Base-by-base conservation (phyloP, 257 asterid species). In the Nicotiana tabacum region DNA sequence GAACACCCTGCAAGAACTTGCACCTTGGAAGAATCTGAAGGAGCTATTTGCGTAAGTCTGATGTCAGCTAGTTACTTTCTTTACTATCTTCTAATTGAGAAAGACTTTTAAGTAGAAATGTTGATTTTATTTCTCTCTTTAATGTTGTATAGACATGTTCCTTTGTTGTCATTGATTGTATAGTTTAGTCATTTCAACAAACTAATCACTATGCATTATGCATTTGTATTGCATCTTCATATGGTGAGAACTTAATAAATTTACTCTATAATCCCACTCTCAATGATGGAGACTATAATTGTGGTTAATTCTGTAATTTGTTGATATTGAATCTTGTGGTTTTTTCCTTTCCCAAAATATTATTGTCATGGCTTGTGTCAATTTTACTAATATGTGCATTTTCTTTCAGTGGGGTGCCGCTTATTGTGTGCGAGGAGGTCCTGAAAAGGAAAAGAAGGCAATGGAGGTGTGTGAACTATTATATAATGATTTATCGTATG, bases 1-100 rank as follows among this genome's bases (percentile, higher is more conserved):
- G 94, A 96, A 87, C 92, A 87, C 81, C 99, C 99, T 60, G 98
- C 99, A n/a, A 89, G 99, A 91, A 96, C 98, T 83, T 94, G 98
- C 93, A 94, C 99, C 76, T 88, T 96, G 92, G 98, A 96, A 90
- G 85, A 90, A 86, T 17, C 48, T 1, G 83, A 90, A 66, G 98
- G 95, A 82, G 83, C 93, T 48, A 64, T 94, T 58, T 94, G 98
- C 83, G 99, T 95, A 90, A 90, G 99, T 91, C 2, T 29, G 2
- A 57, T 57, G 5, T 16, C 48, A 3, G 32, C 43, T 48, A 11
- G 58, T 81, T 81, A 24, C 83, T 46, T 66, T 32, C 39, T 29
- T 81, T 79, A 61, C 69, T 68, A 3, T 82, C 10, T 68, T 6
- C 17, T 43, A 53, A 11, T 21, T 43, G 29, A 27, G 12, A 43